phyloP scores from a whole-genome alignment of 2,329 filamentous ascomycete genomes.

The Sporothrix phasma region DNA sequence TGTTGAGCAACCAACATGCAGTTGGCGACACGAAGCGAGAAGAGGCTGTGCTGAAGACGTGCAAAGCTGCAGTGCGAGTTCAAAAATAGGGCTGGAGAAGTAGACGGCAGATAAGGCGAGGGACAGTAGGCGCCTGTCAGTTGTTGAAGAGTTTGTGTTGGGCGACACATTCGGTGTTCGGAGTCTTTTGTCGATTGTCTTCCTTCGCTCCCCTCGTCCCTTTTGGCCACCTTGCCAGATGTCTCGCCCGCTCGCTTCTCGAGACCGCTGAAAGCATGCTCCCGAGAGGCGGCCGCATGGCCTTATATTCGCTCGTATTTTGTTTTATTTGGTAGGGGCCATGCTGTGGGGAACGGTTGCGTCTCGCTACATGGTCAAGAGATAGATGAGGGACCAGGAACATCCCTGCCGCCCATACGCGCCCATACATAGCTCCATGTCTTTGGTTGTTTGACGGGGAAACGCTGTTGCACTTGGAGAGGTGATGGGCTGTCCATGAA shows the following conservation, averaged over 20 bases:
- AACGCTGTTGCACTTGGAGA: too few species aligned
- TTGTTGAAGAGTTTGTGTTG: neutral
- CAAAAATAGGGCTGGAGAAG: too few species aligned
- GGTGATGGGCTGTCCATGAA: too few species aligned
- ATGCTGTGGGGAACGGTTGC: neutral
- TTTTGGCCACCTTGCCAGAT: neutral
- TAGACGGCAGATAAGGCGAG: neutral
- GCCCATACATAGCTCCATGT: too few species aligned
- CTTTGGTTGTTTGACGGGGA: neutral
- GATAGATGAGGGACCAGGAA: neutral
- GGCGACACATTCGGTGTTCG: neutral
- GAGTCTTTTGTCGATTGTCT: too few species aligned
- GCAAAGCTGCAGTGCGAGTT: neutral
- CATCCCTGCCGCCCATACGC: neutral
- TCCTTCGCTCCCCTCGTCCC: neutral
- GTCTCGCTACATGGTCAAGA: neutral
- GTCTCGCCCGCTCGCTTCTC: conserved; percentile 18
- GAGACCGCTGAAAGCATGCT: conserved; percentile 13
- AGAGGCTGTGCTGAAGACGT: neutral
- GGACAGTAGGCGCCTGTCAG: too few species aligned
- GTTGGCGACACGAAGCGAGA: neutral
- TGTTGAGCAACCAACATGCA: neutral
- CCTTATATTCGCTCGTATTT: neutral
- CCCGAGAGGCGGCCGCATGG: conserved; percentile 3
- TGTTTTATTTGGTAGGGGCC: neutral